A percentile compares a stretch with the other conserved stretches of the same genome.
These are phyloP conservation scores for Leishmania martiniquensis DNA, from an alignment of 208 protist genomes.

Conservation along the genomic window DNA sequence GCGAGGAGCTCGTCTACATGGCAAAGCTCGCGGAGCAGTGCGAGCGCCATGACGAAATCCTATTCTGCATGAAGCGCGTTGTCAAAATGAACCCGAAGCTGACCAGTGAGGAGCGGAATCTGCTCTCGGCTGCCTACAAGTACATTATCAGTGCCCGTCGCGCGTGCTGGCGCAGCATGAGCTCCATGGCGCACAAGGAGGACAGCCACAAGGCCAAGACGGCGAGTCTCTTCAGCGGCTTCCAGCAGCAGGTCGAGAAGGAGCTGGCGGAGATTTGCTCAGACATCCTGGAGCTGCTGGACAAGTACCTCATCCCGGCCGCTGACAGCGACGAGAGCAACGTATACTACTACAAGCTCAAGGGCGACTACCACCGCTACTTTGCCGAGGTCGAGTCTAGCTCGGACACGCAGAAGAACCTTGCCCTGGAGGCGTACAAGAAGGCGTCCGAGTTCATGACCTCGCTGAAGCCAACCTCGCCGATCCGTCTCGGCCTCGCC, in stretches of 20 bases:
- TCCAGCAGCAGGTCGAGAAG: slow-evolving; percentile 97
- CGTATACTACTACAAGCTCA: slow-evolving; percentile 97
- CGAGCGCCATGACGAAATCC: slow-evolving; percentile 99
- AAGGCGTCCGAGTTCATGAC: slow-evolving; percentile 84
- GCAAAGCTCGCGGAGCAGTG: slow-evolving; percentile 99
- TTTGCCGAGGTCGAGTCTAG: slow-evolving; percentile 94
- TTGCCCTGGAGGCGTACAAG: slow-evolving; percentile 91
- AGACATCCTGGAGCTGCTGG: slow-evolving; percentile 96
- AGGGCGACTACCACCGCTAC: slow-evolving; percentile 98
- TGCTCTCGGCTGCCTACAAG: slow-evolving; percentile 99
- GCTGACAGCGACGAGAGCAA: slow-evolving; percentile 84
- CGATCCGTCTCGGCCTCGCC: slow-evolving; percentile 98
- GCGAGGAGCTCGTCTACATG: slow-evolving; percentile 95
- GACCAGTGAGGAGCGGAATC: slow-evolving; percentile 99
- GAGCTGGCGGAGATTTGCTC: slow-evolving; percentile 98
- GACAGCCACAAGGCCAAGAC: slow-evolving; percentile 91
- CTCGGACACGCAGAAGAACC: slow-evolving; percentile 86
- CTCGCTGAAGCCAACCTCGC: slow-evolving; percentile 93
- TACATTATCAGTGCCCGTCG: slow-evolving; percentile 99
- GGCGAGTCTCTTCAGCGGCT: slow-evolving; percentile 94
- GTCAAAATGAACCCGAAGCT: slow-evolving; percentile 95
- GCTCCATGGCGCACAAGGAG: slow-evolving; percentile 97
- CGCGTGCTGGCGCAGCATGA: slow-evolving; percentile 99
- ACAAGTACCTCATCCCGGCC: slow-evolving; percentile 95
- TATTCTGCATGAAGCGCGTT: slow-evolving; percentile 98